A percentile compares a stretch with the other conserved stretches of the same genome.
These are phyloP conservation scores for Phialocephala subalpina DNA, from an alignment of 2,329 filamentous ascomycete species.

Conservation along the genomic window DNA sequence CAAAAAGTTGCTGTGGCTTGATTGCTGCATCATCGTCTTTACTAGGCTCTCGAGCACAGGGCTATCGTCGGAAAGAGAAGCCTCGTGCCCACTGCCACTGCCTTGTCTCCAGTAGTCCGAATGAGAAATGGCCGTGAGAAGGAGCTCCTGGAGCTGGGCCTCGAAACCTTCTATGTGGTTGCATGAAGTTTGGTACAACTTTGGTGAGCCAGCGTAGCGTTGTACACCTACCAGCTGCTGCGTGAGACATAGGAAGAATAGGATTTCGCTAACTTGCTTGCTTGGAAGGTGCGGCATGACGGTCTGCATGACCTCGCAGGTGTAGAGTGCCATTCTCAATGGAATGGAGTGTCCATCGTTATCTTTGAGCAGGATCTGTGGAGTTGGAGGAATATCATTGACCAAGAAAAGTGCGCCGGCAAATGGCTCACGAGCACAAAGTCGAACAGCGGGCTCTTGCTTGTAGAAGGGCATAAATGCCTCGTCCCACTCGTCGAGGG, in stretches of 20 bases:
- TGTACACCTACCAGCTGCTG: not conserved
- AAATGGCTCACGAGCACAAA: slow-evolving; percentile 77
- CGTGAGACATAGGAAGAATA: not conserved
- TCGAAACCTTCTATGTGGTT: not conserved
- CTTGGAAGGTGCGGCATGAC: slow-evolving; percentile 64
- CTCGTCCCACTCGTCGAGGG: slow-evolving; percentile 68
- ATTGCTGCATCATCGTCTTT: not conserved
- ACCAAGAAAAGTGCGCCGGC: slow-evolving; percentile 75
- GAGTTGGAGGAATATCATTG: slow-evolving; percentile 39
- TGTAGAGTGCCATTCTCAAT: slow-evolving; percentile 78
- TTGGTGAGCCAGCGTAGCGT: not conserved
- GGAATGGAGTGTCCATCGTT: slow-evolving; percentile 74
- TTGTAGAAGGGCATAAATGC: slow-evolving; percentile 65
- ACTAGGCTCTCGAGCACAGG: not conserved
- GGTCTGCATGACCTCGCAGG: slow-evolving; percentile 56
- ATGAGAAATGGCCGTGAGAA: not conserved
- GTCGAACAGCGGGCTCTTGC: slow-evolving; percentile 62
- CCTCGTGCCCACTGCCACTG: not conserved
- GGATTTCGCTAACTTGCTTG: not conserved
- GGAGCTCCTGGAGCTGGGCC: not conserved
- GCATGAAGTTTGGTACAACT: not conserved
- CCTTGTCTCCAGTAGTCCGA: not conserved
- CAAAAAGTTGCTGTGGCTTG: not conserved
- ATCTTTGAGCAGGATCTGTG: slow-evolving; percentile 57
- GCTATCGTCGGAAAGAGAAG: not conserved